A percentile compares a stretch with the other conserved stretches of the same genome.
Conservation (phyloP, 306 rosid genomes). For the Hippophae gyantsensis region DNA sequence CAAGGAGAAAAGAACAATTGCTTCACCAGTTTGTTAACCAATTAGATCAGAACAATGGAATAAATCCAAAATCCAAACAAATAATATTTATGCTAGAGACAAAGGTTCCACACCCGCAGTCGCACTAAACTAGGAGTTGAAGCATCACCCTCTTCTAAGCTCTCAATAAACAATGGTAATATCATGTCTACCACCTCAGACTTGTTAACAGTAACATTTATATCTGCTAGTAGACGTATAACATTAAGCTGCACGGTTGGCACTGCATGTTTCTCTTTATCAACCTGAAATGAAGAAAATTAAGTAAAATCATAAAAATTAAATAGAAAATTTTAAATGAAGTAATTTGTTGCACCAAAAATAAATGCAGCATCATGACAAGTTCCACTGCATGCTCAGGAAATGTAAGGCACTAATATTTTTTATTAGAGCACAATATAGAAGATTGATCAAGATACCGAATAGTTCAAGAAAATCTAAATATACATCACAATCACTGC, state of each 20-base stretch:
- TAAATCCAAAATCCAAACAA: conserved; percentile 10
- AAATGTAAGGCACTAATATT: too few species aligned
- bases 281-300: conserved; percentile 48
- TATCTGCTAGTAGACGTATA: conserved; percentile 71
- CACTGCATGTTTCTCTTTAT: conserved; percentile 68
- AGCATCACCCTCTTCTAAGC: conserved; percentile 97
- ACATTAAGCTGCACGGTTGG: conserved; percentile 85
- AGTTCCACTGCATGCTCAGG: too few species aligned
- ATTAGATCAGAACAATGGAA: conserved; percentile 11
- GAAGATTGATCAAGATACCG: too few species aligned
- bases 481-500: too few species aligned
- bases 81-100: conserved; percentile 27
- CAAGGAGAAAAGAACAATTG: conserved; percentile 16
- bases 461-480: too few species aligned
- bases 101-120: conserved; percentile 70
- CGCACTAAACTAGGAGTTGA: conserved; percentile 87
- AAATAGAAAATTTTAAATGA: background rate
- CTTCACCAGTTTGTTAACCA: background rate
- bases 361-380: too few species aligned
- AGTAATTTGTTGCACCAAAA: background rate
- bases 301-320: background rate
- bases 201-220: conserved; percentile 66
- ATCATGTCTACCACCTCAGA: conserved; percentile 82
- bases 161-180: conserved; percentile 88
- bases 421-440: too few species aligned